Evolutionary conservation across 805 yeast genomes (phyloP).

Genomic region (Yamadazyma philogaea): DNA sequence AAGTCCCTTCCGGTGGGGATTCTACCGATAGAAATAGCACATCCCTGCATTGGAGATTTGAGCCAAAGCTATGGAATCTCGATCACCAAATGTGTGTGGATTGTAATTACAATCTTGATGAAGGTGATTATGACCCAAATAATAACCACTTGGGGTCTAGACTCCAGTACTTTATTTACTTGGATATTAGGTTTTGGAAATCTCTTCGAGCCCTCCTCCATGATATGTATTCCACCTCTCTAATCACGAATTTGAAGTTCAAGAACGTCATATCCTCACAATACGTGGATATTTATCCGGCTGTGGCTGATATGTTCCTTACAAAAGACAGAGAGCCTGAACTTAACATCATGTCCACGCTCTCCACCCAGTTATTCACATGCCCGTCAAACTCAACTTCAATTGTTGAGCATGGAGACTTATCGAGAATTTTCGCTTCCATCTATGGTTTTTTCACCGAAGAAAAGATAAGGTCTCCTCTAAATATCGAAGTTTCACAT

Average conservation of each 20-base stretch:
- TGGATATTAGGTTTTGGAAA: conserved; percentile 75
- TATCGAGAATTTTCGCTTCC: conserved; percentile 58
- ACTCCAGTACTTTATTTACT: conserved; percentile 56
- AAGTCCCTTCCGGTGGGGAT: conserved; percentile 21
- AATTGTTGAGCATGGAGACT: conserved; percentile 61
- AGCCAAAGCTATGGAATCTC: conserved; percentile 46
- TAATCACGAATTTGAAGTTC: conserved; percentile 58
- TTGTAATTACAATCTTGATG: conserved; percentile 44
- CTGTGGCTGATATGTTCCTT: conserved; percentile 65
- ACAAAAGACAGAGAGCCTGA: conserved; percentile 86
- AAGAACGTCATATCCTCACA: conserved; percentile 66
- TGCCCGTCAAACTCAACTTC: conserved; percentile 76
- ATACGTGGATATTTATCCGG: conserved; percentile 80
- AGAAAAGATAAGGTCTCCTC: conserved; percentile 47
- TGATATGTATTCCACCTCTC: conserved; percentile 60
- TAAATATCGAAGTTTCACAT: conserved; percentile 35
- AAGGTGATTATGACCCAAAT: conserved; percentile 24
- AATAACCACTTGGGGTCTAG: conserved; percentile 46
- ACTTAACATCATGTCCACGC: conserved; percentile 63
- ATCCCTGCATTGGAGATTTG: conserved; percentile 37
- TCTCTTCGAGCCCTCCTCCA: conserved; percentile 54
- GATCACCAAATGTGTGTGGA: conserved; percentile 39
- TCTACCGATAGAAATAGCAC: conserved; percentile 7
- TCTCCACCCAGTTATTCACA: conserved; percentile 85
- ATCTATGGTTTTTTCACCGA: conserved; percentile 61